Percentiles rank a stretch among this genome's conserved stretches.
Evolutionary conservation across 2,329 filamentous ascomycete genomes (phyloP).

Genomic region (Trichoderma sp.): DNA sequence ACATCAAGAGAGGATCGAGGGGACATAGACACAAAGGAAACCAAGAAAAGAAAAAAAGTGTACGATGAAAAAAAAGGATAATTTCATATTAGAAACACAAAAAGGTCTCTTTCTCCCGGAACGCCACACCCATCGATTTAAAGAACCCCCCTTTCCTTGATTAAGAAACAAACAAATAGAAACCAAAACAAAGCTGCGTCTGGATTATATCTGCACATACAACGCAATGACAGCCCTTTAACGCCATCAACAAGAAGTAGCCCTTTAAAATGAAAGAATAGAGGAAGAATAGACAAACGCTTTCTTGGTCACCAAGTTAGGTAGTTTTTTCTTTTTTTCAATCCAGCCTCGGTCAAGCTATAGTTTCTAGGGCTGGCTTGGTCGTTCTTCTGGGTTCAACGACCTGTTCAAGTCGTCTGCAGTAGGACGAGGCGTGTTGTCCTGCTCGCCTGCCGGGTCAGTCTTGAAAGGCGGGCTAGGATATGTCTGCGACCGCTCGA

Average conservation of each 20-base stretch:
- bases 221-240: constrained; percentile 5
- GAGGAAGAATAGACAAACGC: not conserved
- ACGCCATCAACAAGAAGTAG: not conserved
- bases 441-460: constrained; percentile 38
- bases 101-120: constrained; percentile 18
- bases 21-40: not conserved
- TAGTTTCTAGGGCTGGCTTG: constrained; percentile 23
- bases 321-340: not conserved
- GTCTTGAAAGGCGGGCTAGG: constrained; percentile 36
- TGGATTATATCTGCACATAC: constrained; percentile 1
- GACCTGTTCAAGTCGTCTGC: constrained; percentile 56
- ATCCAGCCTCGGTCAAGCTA: not conserved
- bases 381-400: constrained; percentile 41
- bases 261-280: not conserved
- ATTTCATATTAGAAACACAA: constrained; percentile 10
- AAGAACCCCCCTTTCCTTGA: constrained; percentile 21
- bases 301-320: not conserved
- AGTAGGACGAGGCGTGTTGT: constrained; percentile 31
- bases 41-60: not conserved
- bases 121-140: constrained; percentile 26
- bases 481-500: constrained; percentile 35
- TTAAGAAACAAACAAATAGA: constrained; percentile 15
- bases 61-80: not conserved
- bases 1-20: not conserved
- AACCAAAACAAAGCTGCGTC: not conserved